Evolutionary conservation across 2,329 filamentous ascomycete species (phyloP).

Genomic region (Fusarium virguliforme): DNA sequence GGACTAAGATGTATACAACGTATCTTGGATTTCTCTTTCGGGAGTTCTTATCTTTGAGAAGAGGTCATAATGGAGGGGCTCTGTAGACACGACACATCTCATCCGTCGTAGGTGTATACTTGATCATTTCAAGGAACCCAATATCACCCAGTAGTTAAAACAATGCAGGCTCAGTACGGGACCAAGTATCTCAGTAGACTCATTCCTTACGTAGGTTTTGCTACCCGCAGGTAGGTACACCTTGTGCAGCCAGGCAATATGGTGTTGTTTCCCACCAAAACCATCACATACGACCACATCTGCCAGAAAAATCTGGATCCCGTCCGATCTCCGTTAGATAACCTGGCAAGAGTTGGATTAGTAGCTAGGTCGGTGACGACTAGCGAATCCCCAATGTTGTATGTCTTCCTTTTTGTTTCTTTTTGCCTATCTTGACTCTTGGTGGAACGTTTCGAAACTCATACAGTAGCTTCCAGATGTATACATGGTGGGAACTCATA

Average conservation of each 20-base stretch:
- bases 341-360: constrained; percentile 46
- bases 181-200: no score
- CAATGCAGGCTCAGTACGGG: no score
- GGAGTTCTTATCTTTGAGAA: background rate
- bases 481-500: constrained; percentile 8
- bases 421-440: constrained; percentile 12
- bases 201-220: no score
- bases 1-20: no score
- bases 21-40: background rate
- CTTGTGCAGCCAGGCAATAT: background rate
- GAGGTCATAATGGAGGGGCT: background rate
- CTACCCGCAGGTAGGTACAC: no score
- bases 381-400: constrained; percentile 48
- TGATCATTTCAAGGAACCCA: background rate
- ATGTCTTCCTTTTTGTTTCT: constrained; percentile 29
- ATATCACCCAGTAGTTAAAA: no score
- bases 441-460: background rate
- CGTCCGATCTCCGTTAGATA: constrained; percentile 46
- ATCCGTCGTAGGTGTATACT: background rate
- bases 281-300: constrained; percentile 45
- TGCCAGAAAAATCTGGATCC: constrained; percentile 46
- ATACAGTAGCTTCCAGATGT: constrained; percentile 3
- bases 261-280: background rate
- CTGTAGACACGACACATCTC: background rate
- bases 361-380: constrained; percentile 48